Conservation (phyloP, 2,329 filamentous ascomycete species). For the Trichophyton equinum region DNA sequence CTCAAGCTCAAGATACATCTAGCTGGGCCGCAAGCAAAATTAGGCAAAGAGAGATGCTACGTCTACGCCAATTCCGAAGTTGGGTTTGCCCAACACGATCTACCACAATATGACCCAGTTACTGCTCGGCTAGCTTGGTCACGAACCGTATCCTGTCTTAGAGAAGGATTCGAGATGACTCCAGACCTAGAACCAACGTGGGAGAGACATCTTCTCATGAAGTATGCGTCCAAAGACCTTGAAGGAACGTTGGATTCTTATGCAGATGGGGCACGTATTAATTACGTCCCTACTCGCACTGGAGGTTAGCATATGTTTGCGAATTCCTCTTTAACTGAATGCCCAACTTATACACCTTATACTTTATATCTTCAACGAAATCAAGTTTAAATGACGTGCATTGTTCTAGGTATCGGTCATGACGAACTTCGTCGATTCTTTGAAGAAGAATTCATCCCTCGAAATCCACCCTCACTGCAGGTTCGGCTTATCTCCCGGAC, state of each 20-base stretch:
- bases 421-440: conserved; percentile 41
- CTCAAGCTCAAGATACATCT: conserved; percentile 41
- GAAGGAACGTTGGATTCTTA: conserved; percentile 25
- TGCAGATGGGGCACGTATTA: conserved; percentile 18
- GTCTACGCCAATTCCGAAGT: conserved; percentile 44
- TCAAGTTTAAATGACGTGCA: neutral
- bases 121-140: conserved; percentile 56
- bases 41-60: conserved; percentile 37
- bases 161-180: conserved; percentile 45
- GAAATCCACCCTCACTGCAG: conserved; percentile 39
- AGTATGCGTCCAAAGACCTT: conserved; percentile 19
- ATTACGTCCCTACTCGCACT: conserved; percentile 24
- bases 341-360: neutral
- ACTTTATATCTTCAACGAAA: neutral
- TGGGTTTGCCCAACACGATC: conserved; percentile 59
- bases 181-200: conserved; percentile 21
- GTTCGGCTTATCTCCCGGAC: conserved; percentile 47
- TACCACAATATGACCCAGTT: conserved; percentile 54
- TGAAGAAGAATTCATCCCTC: conserved; percentile 42
- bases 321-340: neutral
- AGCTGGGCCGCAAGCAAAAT: conserved; percentile 32
- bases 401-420: conserved; percentile 26
- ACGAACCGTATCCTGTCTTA: conserved; percentile 48
- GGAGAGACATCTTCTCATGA: conserved; percentile 19
- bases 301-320: conserved; percentile 20